Evolutionary conservation across 495 filamentous ascomycete genomes (phyloP).

Genomic region (Aspergillus wentii): DNA sequence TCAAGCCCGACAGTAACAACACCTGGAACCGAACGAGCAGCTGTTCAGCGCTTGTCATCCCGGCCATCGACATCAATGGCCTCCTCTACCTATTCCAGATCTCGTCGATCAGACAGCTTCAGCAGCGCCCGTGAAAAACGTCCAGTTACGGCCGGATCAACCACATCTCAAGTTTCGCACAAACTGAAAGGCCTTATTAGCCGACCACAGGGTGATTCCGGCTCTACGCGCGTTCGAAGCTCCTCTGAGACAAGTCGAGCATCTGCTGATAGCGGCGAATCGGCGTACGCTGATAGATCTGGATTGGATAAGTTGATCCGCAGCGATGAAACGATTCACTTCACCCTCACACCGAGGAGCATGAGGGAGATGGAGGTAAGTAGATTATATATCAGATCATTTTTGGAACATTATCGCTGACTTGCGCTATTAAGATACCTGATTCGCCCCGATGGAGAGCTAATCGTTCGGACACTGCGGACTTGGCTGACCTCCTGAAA

Average conservation of each 20-base stretch:
- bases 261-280: constrained; percentile 31
- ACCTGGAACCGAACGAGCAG: constrained; percentile 37
- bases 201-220: constrained; percentile 37
- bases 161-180: constrained; percentile 46
- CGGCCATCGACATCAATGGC: constrained; percentile 28
- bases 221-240: neutral
- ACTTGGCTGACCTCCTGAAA: constrained; percentile 34
- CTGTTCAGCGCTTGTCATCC: constrained; percentile 43
- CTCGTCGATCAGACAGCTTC: constrained; percentile 38
- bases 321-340: constrained; percentile 88
- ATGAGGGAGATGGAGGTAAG: constrained; percentile 83
- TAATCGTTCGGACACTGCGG: constrained; percentile 28
- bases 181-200: constrained; percentile 50
- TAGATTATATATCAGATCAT: neutral
- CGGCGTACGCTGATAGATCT: constrained; percentile 42
- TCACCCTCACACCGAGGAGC: constrained; percentile 83
- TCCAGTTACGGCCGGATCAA: constrained; percentile 50
- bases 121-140: constrained; percentile 45
- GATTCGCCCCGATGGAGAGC: constrained; percentile 32
- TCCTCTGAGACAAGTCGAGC: constrained; percentile 35
- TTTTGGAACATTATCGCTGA: constrained; percentile 5
- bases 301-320: constrained; percentile 85
- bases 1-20: constrained; percentile 11
- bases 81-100: constrained; percentile 22
- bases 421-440: constrained; percentile 31